Conservation (phyloP, 148 eudicot species). For the Spergularia bocconei region DNA sequence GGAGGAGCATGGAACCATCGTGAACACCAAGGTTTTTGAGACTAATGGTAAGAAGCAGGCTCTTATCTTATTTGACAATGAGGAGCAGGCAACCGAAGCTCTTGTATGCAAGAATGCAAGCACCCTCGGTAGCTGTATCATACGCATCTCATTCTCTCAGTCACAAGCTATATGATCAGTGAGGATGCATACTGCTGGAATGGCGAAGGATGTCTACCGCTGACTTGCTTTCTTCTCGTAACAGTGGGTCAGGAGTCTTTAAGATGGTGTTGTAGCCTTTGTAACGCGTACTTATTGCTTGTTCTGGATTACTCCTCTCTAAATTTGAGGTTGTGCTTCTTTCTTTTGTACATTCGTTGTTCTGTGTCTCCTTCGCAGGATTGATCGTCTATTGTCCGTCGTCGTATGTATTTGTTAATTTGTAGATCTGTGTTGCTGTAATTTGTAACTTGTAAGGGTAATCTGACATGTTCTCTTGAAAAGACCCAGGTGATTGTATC, state of each 20-base stretch:
- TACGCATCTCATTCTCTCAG: conserved; percentile 85
- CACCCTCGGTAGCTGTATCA: conserved; percentile 56
- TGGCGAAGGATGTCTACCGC: not conserved
- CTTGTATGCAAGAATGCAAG: conserved; percentile 90
- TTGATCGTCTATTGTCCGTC: not conserved
- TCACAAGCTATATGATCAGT: conserved; percentile 48
- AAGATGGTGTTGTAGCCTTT: not conserved
- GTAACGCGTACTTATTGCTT: not conserved
- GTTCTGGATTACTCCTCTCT: not conserved
- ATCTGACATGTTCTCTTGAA: not conserved
- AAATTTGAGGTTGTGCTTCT: not conserved
- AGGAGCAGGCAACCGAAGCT: conserved; percentile 91
- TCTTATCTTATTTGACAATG: conserved; percentile 65
- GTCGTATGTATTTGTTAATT: not conserved
- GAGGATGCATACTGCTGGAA: not conserved
- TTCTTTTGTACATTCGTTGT: not conserved
- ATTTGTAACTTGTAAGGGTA: not conserved
- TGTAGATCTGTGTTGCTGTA: not conserved
- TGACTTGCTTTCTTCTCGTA: not conserved
- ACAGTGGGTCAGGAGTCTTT: not conserved
- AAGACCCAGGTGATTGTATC: no score
- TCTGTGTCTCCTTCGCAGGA: not conserved
- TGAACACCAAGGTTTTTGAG: conserved; percentile 69
- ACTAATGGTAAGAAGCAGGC: conserved; percentile 89
- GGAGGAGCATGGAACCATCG: conserved; percentile 83